A percentile compares a stretch with the other conserved stretches of the same genome.
Evolutionary conservation across 2,329 filamentous ascomycete species (phyloP).

Genomic region (Trichoderma afroharzianum): DNA sequence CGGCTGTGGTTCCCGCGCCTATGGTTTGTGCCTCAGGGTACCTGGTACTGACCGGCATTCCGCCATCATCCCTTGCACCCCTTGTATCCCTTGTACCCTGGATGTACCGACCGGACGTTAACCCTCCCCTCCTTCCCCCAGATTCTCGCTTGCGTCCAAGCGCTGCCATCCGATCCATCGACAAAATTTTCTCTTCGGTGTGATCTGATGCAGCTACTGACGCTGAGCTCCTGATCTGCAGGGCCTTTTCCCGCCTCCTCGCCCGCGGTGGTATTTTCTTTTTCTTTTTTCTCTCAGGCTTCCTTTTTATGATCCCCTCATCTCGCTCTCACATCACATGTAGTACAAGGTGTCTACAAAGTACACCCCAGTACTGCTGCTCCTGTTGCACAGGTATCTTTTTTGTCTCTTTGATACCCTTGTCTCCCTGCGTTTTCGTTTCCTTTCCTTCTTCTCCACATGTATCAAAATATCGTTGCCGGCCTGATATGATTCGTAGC

Average conservation of each 20-base stretch:
- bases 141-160: conserved; percentile 18
- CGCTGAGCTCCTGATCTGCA: conserved; percentile 14
- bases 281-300: not conserved
- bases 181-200: conserved; percentile 14
- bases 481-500: not conserved
- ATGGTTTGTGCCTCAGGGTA: not conserved
- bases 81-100: not conserved
- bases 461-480: not conserved
- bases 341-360: not conserved
- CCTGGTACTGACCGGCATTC: not conserved
- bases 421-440: not conserved
- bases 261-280: too few relatives aligned
- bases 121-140: conserved; percentile 14
- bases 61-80: not conserved
- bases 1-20: not conserved
- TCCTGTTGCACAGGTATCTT: not conserved
- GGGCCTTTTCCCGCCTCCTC: not conserved
- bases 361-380: not conserved
- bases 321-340: not conserved
- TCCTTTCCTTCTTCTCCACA: not conserved
- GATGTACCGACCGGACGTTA: not conserved
- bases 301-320: not conserved
- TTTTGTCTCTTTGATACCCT: not conserved
- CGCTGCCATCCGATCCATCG: conserved; percentile 13
- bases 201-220: conserved; percentile 14